Base-by-base conservation (phyloP, 345 rosid genomes). In the Camelina laxa region DNA sequence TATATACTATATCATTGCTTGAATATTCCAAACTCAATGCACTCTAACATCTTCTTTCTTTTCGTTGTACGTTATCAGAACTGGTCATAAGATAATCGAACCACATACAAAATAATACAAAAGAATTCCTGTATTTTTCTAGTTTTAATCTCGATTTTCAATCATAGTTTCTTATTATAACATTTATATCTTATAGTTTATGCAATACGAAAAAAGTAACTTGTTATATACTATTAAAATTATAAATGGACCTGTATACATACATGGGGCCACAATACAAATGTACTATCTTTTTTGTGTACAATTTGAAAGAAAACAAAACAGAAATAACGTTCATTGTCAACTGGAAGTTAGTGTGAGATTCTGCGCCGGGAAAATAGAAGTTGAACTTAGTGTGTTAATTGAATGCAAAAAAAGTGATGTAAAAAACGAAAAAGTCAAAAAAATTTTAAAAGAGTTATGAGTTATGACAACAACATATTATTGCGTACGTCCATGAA, bases 401-500 rank as follows among this genome's bases (percentile, higher is more conserved):
- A 51, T 47, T 51, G 56, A 63, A 53, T 64, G 70, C 77, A 39
- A 11, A 47, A 7, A 47, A 65, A 65, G 49, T 65, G 38, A 73
- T 21, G 65, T 56, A 55, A 55, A 36, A 38, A 10, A 33, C 41
- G 11, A 38, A 38, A 42, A 73, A 21, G 57, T 64, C 70, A 44
- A 16, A 65, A 63, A 54, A 30, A n/a, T n/a, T n/a, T 22, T 36
- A 36, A 30, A 60, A 38, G 48, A 51, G 69, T 51, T 33, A 31
- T 9, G 48, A 51, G 69, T 51, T 33, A 31, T 9, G 70, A 73
- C 70, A 55, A 33, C 9, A 33, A 33, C 44, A 56, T n/a, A 20
- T 17, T 1, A 65, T 33, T 55, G 49, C 65, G 65, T 73, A 22
- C 9, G 50, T 33, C 71, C 77, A 65, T 65, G 72, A 74, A 45